Conservation (phyloP, 768 basidiomycete species). For the Kwoniella sp. region DNA sequence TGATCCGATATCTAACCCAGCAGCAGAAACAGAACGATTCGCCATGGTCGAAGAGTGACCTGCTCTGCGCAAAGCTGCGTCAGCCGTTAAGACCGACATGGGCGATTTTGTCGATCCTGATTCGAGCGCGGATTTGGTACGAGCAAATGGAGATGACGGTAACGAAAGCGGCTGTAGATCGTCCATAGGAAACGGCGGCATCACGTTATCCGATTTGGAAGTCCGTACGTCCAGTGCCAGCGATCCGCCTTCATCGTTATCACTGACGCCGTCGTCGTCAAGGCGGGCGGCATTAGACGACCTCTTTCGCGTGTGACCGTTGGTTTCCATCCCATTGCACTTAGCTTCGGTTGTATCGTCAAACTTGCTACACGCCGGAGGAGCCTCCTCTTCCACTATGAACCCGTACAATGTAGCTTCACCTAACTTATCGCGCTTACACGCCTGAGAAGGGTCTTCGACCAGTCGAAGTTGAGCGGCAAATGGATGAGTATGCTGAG, state of each 20-base stretch:
- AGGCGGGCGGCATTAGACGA: background rate
- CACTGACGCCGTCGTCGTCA: background rate
- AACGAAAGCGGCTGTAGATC: background rate
- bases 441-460: conserved; percentile 13
- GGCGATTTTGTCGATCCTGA: background rate
- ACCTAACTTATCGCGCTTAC: conserved; percentile 13
- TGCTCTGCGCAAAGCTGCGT: conserved; percentile 29
- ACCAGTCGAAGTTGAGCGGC: conserved; percentile 37
- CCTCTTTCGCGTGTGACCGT: background rate
- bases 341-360: conserved; percentile 1
- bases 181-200: conserved; percentile 1
- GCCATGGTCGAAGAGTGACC: background rate
- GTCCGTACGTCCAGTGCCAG: too few species aligned
- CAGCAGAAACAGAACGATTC: conserved; percentile 18
- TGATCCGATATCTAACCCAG: conserved; percentile 3
- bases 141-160: conserved; percentile 5
- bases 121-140: conserved; percentile 22
- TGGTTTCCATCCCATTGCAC: background rate
- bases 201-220: background rate
- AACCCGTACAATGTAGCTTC: conserved; percentile 35
- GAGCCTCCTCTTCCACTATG: conserved; percentile 47
- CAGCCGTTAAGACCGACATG: conserved; percentile 21
- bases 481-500: conserved; percentile 42
- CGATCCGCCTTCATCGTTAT: background rate
- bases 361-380: conserved; percentile 44